Evolutionary conservation across 768 basidiomycete species (phyloP).

Genomic region (Boletellus ananas): DNA sequence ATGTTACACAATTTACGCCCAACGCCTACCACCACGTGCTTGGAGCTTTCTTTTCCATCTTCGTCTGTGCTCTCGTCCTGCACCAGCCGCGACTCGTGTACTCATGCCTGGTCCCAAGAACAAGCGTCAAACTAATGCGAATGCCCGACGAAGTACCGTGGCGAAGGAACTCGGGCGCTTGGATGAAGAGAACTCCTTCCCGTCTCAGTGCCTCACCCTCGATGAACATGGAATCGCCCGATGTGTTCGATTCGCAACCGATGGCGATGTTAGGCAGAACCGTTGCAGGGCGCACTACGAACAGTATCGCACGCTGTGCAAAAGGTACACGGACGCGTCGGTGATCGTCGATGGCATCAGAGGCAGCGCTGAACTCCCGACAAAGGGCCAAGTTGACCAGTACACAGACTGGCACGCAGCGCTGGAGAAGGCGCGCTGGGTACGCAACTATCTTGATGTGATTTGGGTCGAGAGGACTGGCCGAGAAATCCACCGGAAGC

Average conservation of each 20-base stretch:
- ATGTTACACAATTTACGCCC: too few species aligned
- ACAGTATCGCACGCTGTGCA: constrained; percentile 24
- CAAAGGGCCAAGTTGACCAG: constrained; percentile 11
- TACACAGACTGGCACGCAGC: constrained; percentile 11
- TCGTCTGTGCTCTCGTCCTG: too few species aligned
- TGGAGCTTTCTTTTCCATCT: too few species aligned
- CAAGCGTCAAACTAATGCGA: background rate
- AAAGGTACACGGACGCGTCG: constrained; percentile 27
- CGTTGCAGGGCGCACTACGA: constrained; percentile 26
- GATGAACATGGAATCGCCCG: constrained; percentile 27
- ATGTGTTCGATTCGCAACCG: constrained; percentile 17
- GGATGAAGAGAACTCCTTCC: background rate
- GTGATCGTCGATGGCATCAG: constrained; percentile 22
- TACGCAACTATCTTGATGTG: constrained; percentile 30
- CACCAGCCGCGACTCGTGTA: background rate
- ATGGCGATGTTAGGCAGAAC: constrained; percentile 12
- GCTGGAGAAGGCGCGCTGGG: constrained; percentile 19
- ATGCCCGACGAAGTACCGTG: background rate
- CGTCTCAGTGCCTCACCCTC: constrained; percentile 13
- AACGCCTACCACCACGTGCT: too few species aligned
- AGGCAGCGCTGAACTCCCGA: constrained; percentile 12
- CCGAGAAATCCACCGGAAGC: constrained; percentile 26
- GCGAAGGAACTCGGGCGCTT: background rate
- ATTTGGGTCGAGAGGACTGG: constrained; percentile 32
- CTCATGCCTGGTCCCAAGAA: background rate